Conservation (phyloP, 192 early-diverging fungal species). For the Rhizophagus clarus region DNA sequence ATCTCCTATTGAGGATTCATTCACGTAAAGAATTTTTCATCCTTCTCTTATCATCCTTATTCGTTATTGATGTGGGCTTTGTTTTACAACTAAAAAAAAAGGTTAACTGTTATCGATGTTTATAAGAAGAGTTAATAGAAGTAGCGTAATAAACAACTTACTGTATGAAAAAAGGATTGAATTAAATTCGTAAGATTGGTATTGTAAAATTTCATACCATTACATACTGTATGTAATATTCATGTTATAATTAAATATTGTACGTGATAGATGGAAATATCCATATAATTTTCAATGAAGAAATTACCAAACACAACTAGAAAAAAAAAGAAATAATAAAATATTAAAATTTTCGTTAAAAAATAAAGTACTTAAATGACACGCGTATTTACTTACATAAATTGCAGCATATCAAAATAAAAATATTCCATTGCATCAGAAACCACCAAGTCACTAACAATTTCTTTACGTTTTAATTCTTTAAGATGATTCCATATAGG, state of each 20-base stretch:
- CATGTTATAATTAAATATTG: neutral
- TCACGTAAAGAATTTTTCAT: no score
- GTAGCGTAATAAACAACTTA: no score
- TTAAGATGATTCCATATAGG: neutral
- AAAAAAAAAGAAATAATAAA: no score
- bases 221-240: neutral
- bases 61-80: no score
- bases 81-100: no score
- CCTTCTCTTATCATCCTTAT: no score
- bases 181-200: neutral
- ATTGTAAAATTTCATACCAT: neutral
- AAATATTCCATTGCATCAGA: neutral
- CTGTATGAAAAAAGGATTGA: neutral
- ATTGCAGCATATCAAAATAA: neutral
- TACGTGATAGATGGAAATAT: neutral
- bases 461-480: neutral
- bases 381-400: conserved; percentile 9
- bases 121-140: no score
- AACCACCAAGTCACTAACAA: neutral
- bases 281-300: neutral
- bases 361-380: no score
- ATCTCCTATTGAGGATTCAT: no score
- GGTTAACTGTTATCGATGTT: no score
- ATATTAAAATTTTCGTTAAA: no score
- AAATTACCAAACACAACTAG: neutral